Evolutionary conservation across 2,329 filamentous ascomycete genomes (phyloP).

Genomic region (Calonectria multiphialidica): DNA sequence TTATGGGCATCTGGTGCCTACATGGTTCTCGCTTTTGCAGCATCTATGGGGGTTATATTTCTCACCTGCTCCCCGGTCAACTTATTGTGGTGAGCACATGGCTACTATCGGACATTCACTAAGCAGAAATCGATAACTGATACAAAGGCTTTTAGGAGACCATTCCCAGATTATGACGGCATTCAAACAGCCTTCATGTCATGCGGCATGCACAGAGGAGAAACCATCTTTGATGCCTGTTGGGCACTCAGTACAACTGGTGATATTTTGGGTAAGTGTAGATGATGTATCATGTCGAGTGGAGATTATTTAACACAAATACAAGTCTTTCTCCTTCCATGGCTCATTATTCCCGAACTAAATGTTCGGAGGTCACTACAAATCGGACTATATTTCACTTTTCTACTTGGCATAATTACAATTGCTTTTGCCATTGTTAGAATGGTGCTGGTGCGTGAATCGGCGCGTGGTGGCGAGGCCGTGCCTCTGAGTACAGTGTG

Average conservation of each 20-base stretch:
- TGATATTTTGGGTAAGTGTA: neutral
- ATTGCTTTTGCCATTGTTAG: constrained; percentile 33
- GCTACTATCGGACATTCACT: no score
- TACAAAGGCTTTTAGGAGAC: no score
- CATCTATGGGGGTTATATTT: neutral
- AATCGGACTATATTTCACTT: constrained; percentile 30
- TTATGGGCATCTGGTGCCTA: constrained; percentile 13
- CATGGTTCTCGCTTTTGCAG: neutral
- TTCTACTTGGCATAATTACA: constrained; percentile 32
- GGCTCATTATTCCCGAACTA: constrained; percentile 20
- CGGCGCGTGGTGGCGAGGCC: neutral
- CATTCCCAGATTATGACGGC: neutral
- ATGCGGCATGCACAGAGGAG: neutral
- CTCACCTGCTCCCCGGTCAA: neutral
- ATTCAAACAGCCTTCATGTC: neutral
- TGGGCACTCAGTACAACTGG: neutral
- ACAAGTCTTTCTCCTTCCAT: constrained; percentile 10
- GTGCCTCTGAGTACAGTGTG: constrained; percentile 32
- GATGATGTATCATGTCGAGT: neutral
- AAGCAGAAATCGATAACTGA: no score
- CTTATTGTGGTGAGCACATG: neutral
- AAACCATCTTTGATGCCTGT: neutral
- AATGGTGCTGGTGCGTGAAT: constrained; percentile 26
- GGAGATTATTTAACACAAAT: neutral
- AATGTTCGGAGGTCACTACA: constrained; percentile 28